These are phyloP conservation scores for Zygoascus ofunaensis DNA, from an alignment of 805 yeast genomes.

Conservation along the genomic window DNA sequence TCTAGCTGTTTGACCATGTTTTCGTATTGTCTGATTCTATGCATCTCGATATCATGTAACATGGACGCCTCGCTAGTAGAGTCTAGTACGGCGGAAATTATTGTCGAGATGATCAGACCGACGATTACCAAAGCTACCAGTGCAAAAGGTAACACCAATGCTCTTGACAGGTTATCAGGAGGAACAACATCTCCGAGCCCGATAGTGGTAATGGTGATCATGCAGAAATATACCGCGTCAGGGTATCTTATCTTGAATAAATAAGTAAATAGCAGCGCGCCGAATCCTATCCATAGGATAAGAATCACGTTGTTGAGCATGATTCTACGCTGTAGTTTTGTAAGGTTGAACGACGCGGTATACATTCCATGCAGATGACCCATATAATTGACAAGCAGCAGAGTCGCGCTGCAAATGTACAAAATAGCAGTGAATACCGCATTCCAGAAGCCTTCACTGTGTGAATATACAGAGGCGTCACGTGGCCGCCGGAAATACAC, in stretches of 20 bases:
- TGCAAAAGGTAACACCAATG: conserved; percentile 53
- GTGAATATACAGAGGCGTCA: conserved; percentile 15
- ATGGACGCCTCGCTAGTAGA: conserved; percentile 53
- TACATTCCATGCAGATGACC: conserved; percentile 55
- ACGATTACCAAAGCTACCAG: conserved; percentile 60
- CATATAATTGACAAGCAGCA: conserved; percentile 47
- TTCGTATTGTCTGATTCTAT: conserved; percentile 32
- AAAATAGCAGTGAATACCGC: conserved; percentile 57
- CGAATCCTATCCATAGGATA: conserved; percentile 62
- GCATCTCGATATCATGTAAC: conserved; percentile 54
- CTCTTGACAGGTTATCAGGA: conserved; percentile 41
- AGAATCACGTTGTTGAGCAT: conserved; percentile 62
- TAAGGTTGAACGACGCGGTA: conserved; percentile 61
- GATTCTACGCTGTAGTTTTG: conserved; percentile 57
- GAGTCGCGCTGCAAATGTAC: conserved; percentile 48
- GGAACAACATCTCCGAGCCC: conserved; percentile 77
- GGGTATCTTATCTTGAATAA: conserved; percentile 47
- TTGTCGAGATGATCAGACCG: conserved; percentile 65
- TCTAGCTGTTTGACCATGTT: conserved; percentile 12
- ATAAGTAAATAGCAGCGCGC: conserved; percentile 49
- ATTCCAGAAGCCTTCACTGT: conserved; percentile 66
- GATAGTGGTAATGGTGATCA: conserved; percentile 65
- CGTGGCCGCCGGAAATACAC: conserved; percentile 21
- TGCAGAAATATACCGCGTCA: conserved; percentile 61
- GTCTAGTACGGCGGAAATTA: conserved; percentile 54